phyloP scores from a whole-genome alignment of 768 basidiomycete genomes.

The Kwoniella heveanensis region DNA sequence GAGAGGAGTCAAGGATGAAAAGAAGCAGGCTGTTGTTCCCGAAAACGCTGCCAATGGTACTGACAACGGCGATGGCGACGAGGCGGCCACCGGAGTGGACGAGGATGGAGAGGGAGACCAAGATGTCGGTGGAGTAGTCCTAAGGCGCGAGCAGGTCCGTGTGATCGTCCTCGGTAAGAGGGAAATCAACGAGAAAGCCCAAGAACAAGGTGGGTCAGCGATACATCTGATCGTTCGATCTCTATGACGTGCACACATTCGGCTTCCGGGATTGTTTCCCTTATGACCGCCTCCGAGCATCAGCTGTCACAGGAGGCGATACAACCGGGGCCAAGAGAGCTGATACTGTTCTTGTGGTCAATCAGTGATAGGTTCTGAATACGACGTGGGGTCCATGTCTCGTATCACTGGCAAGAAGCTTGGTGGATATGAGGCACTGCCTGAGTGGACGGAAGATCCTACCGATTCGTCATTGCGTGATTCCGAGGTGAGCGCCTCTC shows the following conservation, averaged over 20 bases:
- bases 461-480: conserved; percentile 78
- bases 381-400: conserved; percentile 67
- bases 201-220: conserved; percentile 55
- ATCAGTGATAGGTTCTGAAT: conserved; percentile 21
- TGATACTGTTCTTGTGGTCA: conserved; percentile 49
- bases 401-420: conserved; percentile 65
- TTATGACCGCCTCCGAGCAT: too few relatives aligned
- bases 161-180: conserved; percentile 81
- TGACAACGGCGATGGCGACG: conserved; percentile 10
- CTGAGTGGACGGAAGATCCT: conserved; percentile 86
- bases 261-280: too few relatives aligned
- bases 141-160: conserved; percentile 78
- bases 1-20: conserved; percentile 59
- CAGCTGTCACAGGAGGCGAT: too few relatives aligned
- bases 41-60: conserved; percentile 20
- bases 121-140: conserved; percentile 69
- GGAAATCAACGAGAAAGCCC: conserved; percentile 21
- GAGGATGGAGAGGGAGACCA: conserved; percentile 58
- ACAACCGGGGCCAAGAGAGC: too few relatives aligned
- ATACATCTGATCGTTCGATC: neutral
- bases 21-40: conserved; percentile 4
- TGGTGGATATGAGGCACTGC: conserved; percentile 63
- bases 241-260: too few relatives aligned
- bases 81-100: conserved; percentile 34
- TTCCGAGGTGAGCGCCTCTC: conserved; percentile 43